phyloP scores from a whole-genome alignment of 2,329 filamentous ascomycete genomes.

The Sclerotinia glacialis region DNA sequence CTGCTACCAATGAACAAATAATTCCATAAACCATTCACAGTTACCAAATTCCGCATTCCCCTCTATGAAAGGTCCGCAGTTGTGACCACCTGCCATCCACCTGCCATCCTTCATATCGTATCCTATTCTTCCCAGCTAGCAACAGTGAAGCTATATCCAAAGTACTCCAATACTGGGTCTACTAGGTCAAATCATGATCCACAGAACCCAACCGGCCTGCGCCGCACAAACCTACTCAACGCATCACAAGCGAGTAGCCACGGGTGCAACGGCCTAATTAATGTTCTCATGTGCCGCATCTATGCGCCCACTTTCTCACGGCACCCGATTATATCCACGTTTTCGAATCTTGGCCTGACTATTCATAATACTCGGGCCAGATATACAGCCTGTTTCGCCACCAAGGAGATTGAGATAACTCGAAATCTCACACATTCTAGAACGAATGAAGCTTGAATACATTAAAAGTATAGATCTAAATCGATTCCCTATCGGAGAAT shows the following conservation, averaged over 20 bases:
- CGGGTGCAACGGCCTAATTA: neutral
- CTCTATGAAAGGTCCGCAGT: too few species aligned
- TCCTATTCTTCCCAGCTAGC: neutral
- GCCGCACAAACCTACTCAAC: neutral
- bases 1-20: too few species aligned
- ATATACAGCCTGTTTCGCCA: neutral
- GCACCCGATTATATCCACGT: neutral
- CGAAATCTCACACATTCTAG: too few species aligned
- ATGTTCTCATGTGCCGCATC: neutral
- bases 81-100: too few species aligned
- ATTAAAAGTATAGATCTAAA: too few species aligned
- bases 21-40: neutral
- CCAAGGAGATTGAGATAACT: neutral
- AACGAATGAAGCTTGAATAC: neutral
- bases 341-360: neutral
- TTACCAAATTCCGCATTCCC: too few species aligned
- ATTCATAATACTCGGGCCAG: neutral
- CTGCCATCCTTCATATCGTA: neutral
- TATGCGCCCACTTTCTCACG: neutral
- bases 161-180: neutral
- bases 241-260: neutral
- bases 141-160: neutral
- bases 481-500: too few species aligned
- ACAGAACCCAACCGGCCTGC: neutral
- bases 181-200: neutral